Base-by-base conservation (phyloP, 305 asterid species). In the Fraxinus floribunda region DNA sequence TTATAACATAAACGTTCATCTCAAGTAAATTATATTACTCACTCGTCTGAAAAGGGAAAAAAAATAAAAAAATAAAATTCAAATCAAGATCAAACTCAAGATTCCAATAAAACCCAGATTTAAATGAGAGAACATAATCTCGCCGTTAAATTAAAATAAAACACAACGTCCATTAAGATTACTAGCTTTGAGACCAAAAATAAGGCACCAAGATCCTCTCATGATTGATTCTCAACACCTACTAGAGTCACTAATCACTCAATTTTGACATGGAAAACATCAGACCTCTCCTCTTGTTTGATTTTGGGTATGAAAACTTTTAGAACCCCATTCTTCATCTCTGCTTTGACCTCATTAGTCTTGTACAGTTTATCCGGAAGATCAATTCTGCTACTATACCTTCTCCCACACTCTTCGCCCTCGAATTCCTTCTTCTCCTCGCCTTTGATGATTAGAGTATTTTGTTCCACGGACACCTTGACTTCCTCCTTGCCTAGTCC, bases 401-500 rank as follows among this genome's bases (percentile, higher is more conserved):
- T 86, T 62, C 88, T 29, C 18, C 86, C 88, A 0, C 26, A 72
- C 6, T 82, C 95, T 0, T 86, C 92, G 5, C 84, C 92, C 10
- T 83, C 91, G 0, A 57, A 52, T 55, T 86, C 92, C 75, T 88
- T 79, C 83, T 84, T 83, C 22, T 85, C 88, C 39, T 91, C 92
- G 0, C 95, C 95, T 78, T 68, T 87, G 76, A 91, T 90, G 18
- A 83, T 82, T 79, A 91, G 80, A 0, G 90, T 90, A 84, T 86
- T 88, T 79, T 90, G 91, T 85, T 89, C 90, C 85, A 89, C 87
- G 0, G 86, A 79, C 0, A 91, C 90, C 82, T 90, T 91, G 9
- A 91, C 89, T 16, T 90, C 92, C 75, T 91, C 95, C 80, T 88
- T 91, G 4, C 88, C 89, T 1, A 91, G 11, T 0, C 95, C 95